Conservation (phyloP, 192 early-diverging fungal genomes). For the Umbelopsis sp. region DNA sequence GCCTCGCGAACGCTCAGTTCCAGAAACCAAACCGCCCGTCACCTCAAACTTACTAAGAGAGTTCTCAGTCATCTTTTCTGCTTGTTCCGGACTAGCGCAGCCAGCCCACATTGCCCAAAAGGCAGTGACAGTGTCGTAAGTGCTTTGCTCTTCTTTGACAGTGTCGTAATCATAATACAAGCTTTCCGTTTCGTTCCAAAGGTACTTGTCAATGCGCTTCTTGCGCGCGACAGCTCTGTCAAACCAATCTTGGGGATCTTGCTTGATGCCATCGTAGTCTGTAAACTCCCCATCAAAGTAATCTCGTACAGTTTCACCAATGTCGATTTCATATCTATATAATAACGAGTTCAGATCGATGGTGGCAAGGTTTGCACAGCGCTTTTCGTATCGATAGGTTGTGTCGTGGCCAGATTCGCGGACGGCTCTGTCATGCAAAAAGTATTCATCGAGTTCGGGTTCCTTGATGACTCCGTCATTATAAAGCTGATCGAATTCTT, state of each 20-base stretch:
- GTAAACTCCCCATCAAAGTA: conserved; percentile 60
- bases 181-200: conserved; percentile 81
- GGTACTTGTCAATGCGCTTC: conserved; percentile 73
- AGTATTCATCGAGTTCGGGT: conserved; percentile 91
- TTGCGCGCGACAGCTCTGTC: conserved; percentile 64
- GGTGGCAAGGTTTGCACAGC: conserved; percentile 89
- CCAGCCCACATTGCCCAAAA: conserved; percentile 93
- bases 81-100: conserved; percentile 74
- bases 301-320: conserved; percentile 71
- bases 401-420: conserved; percentile 97
- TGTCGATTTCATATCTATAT: conserved; percentile 95
- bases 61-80: conserved; percentile 65
- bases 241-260: conserved; percentile 61
- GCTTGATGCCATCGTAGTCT: conserved; percentile 45
- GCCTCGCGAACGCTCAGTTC: conserved; percentile 89
- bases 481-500: conserved; percentile 79
- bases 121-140: conserved; percentile 88
- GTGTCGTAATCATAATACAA: conserved; percentile 94
- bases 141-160: conserved; percentile 56
- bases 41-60: conserved; percentile 83
- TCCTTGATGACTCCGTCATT: conserved; percentile 66
- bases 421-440: conserved; percentile 95
- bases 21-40: conserved; percentile 86
- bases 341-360: conserved; percentile 91
- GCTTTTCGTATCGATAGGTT: conserved; percentile 88